A percentile compares a stretch with the other conserved stretches of the same genome.
Evolutionary conservation across 441 rosid species (phyloP).

Genomic region (Iberis amara): DNA sequence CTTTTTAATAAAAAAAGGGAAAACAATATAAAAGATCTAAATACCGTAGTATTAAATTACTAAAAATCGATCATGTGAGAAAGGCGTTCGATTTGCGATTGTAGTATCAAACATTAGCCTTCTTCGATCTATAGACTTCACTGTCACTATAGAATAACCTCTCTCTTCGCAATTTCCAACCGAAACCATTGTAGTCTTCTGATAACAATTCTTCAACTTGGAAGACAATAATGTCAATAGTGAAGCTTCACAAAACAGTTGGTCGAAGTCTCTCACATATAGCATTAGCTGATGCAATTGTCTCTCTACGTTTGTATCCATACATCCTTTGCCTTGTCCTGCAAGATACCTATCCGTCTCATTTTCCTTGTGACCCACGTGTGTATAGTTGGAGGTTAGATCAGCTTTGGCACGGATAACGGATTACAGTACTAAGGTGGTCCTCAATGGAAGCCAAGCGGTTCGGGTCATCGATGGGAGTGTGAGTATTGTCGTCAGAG

Average conservation of each 20-base stretch:
- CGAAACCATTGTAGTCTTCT: slow-evolving; percentile 34
- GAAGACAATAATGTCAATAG: slow-evolving; percentile 17
- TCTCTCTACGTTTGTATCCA: slow-evolving; percentile 47
- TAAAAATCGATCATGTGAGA: slow-evolving; percentile 40
- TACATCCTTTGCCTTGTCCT: slow-evolving; percentile 37
- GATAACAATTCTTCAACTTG: slow-evolving; percentile 26
- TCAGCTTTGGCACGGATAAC: slow-evolving; percentile 40
- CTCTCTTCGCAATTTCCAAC: slow-evolving; percentile 61
- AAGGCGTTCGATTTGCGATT: slow-evolving; percentile 44
- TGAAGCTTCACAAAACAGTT: slow-evolving; percentile 27
- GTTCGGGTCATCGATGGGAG: slow-evolving; percentile 50
- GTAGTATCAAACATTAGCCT: slow-evolving; percentile 70
- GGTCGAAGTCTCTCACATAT: slow-evolving; percentile 59
- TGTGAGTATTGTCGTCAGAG: slow-evolving; percentile 33
- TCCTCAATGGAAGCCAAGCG: slow-evolving; percentile 58
- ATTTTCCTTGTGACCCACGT: slow-evolving; percentile 36
- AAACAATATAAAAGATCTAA: neutral
- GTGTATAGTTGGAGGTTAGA: slow-evolving; percentile 24
- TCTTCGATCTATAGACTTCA: slow-evolving; percentile 52
- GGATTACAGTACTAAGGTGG: slow-evolving; percentile 53
- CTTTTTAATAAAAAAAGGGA: too few species aligned
- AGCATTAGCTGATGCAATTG: slow-evolving; percentile 70
- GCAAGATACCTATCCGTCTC: slow-evolving; percentile 38
- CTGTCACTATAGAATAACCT: slow-evolving; percentile 58
- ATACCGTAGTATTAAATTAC: slow-evolving; percentile 3